Evolutionary conservation across 2,329 filamentous ascomycete species (phyloP).

Genomic region (Sclerotinia sclerotiorum): DNA sequence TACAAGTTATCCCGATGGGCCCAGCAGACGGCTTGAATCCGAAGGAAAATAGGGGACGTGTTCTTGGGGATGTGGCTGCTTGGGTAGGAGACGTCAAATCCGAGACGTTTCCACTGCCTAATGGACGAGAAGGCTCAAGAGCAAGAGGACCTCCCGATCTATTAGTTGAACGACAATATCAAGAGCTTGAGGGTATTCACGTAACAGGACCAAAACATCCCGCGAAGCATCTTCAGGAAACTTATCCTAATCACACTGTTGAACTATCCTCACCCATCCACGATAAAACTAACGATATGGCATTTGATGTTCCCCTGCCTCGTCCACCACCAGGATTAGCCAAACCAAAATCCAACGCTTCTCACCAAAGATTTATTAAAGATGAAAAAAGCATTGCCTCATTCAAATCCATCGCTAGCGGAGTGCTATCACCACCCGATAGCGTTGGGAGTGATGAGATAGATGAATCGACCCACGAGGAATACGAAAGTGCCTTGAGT

Average conservation of each 20-base stretch:
- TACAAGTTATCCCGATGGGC: conserved; percentile 88
- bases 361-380: neutral
- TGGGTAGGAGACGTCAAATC: conserved; percentile 20
- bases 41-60: conserved; percentile 7
- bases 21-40: neutral
- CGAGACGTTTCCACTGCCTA: conserved; percentile 2
- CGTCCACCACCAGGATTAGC: conserved; percentile 5
- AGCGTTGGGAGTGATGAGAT: conserved; percentile 18
- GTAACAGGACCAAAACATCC: neutral
- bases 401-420: conserved; percentile 18
- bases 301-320: conserved; percentile 13
- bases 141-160: conserved; percentile 3
- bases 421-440: conserved; percentile 6
- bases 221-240: neutral
- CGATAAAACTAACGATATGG: neutral
- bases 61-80: conserved; percentile 7
- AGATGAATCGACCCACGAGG: conserved; percentile 14
- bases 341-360: conserved; percentile 19
- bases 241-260: neutral
- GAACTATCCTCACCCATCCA: conserved; percentile 2
- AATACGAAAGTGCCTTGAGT: conserved; percentile 22
- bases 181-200: neutral
- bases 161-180: conserved; percentile 3
- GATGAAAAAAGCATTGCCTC: conserved; percentile 20
- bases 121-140: conserved; percentile 13